A percentile compares a stretch with the other conserved stretches of the same genome.
Evolutionary conservation across 2,329 filamentous ascomycete genomes (phyloP).

Genomic region (Claviceps monticola): DNA sequence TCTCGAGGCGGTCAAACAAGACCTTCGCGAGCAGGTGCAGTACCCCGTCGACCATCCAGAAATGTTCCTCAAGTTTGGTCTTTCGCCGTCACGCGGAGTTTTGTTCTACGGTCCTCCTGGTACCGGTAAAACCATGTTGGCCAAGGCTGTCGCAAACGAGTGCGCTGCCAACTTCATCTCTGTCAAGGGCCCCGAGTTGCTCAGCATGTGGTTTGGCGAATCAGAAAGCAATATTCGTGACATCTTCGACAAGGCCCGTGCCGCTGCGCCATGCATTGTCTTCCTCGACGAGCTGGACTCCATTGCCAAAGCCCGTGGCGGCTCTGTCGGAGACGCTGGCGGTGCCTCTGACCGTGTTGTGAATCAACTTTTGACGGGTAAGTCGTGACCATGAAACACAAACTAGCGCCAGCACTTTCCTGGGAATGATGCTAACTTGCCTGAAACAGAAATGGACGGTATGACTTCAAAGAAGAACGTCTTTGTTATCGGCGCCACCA

Average conservation of each 20-base stretch:
- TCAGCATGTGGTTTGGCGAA: slow-evolving; percentile 99
- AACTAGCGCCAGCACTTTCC: background rate
- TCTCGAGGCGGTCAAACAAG: slow-evolving; percentile 95
- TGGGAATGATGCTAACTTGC: slow-evolving; percentile 26
- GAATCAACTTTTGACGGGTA: slow-evolving; percentile 95
- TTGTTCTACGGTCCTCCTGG: slow-evolving; percentile 97
- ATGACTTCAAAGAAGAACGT: slow-evolving; percentile 99
- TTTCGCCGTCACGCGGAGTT: slow-evolving; percentile 94
- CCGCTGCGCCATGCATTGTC: slow-evolving; percentile 92
- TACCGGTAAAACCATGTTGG: slow-evolving; percentile 99
- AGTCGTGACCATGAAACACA: slow-evolving; percentile 21
- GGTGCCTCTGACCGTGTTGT: slow-evolving; percentile 98
- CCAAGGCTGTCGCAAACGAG: slow-evolving; percentile 98
- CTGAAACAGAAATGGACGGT: slow-evolving; percentile 74
- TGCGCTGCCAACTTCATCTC: slow-evolving; percentile 99
- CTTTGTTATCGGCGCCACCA: slow-evolving; percentile 97
- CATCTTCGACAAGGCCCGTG: slow-evolving; percentile 98
- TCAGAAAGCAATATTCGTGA: slow-evolving; percentile 99
- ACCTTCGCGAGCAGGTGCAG: slow-evolving; percentile 96
- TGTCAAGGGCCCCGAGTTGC: slow-evolving; percentile 92
- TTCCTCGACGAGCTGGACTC: slow-evolving; percentile 98
- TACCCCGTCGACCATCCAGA: slow-evolving; percentile 99
- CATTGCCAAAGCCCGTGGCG: slow-evolving; percentile 98
- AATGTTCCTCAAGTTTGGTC: slow-evolving; percentile 99
- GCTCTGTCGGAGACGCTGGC: slow-evolving; percentile 87